These are phyloP conservation scores for Apiospora koreana DNA, from an alignment of 2,329 filamentous ascomycete species.

Conservation along the genomic window DNA sequence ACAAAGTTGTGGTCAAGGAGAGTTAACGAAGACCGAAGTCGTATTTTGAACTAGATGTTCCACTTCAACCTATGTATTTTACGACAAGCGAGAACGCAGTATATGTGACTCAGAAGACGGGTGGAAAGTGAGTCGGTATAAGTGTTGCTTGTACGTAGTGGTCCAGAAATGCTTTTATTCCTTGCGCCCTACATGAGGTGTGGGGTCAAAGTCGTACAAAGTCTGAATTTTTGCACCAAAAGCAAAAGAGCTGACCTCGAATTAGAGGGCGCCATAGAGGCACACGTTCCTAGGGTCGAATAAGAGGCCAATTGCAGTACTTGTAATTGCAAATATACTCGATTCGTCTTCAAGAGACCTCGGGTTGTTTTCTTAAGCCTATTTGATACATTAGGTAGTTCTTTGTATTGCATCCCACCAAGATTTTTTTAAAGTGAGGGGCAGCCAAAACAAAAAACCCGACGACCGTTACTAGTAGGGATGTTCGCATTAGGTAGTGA, in stretches of 20 bases:
- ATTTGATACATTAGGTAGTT: too few relatives aligned
- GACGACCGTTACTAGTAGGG: not conserved
- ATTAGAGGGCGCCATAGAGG: not conserved
- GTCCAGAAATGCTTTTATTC: conserved; percentile 5
- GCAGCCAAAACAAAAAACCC: not conserved
- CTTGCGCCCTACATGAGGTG: not conserved
- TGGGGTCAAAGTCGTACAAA: not conserved
- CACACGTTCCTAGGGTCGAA: not conserved
- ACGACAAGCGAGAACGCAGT: not conserved
- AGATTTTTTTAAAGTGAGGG: not conserved
- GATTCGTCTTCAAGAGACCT: not conserved
- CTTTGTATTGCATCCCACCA: conserved; percentile 9
- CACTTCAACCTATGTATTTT: too few relatives aligned
- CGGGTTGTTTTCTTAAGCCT: not conserved
- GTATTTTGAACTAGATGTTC: too few relatives aligned
- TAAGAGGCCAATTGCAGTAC: not conserved
- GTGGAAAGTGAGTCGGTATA: not conserved
- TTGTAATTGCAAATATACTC: not conserved
- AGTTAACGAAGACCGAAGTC: not conserved
- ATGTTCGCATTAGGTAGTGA: not conserved
- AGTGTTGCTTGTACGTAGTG: not conserved
- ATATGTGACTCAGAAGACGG: not conserved
- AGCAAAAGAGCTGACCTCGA: not conserved
- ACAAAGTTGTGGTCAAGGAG: not conserved
- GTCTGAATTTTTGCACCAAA: not conserved